Evolutionary conservation across 345 rosid genomes (phyloP), one percentile per base, ranked within the genome.

Genomic region (Citrus sp.): DNA sequence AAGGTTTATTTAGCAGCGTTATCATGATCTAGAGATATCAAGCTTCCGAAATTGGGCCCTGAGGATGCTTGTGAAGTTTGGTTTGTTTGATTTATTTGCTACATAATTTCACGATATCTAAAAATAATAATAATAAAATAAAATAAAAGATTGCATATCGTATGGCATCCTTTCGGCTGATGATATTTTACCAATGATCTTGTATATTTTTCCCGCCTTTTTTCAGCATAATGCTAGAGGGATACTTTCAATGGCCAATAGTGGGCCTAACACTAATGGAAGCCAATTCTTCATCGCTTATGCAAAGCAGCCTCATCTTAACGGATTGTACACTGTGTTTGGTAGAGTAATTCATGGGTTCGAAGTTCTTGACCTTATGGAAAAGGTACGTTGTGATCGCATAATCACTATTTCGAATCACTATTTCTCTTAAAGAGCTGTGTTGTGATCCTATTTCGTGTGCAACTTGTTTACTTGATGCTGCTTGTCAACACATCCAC

Each of bases 301-400:
- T 62, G 98, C 92, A 8, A 94, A 97, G 86, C 98, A 94, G 80
- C 99, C 98, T 28, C 98, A 97, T 87, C 98, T 97, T 64, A 94
- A 97, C 81, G 99, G 99, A 73, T 73, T 90, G 70, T 94, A 97
- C 90, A 94, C 99, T 21, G 82, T 94, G 67, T 92, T 97, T 71
- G 99, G 99, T 84, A 89, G 82, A 83, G 99, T 97, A 75, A 97
- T 97, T 81, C 98, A 97, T 78, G 99, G 99, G 34, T 96, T 96
- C 78, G 99, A 96, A 87, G 97, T 96, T 59, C 97, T 96, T 78
- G 98, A 96, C 88, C 77, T 96, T 67, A 96, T 96, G 99, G 99
- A 96, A 81, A 96, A 96, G 98, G 98, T 94, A 84, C 34, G 60
- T 63, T 59, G 7, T 65, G 73, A 76, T 67, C 51, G 25, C 37